Evolutionary conservation across 805 yeast species (phyloP), one percentile per base, ranked within the genome.

Genomic region (Yamadazyma insecticola): DNA sequence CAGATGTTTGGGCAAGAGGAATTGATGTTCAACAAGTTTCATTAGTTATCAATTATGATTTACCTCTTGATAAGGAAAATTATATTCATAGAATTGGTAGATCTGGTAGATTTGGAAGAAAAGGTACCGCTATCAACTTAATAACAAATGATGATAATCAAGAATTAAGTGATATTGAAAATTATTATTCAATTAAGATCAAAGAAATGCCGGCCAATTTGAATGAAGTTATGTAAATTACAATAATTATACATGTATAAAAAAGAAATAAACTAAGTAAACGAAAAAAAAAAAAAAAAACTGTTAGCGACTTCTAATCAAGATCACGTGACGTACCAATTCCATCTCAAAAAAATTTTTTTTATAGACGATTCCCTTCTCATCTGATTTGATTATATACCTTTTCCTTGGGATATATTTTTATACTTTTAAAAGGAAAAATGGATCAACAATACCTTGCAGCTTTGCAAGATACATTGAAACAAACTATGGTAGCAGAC

Each of bases 1-100:
- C 98, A 24, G 98, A 92, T 64, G 83, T 92, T 51, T 84, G 90
- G 81, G 98, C 98, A 30, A 76, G 98, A 65, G 98, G 98, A 56
- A 92, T 90, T 45, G 98, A 90, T 64, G 97, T 90, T 39, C 98
- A 90, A 70, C 97, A 90, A 58, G 96, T 90, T 29, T 89, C 97
- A 9, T 67, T 90, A 46, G 98, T 90, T 39, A 86, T 90, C 53
- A 90, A 90, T 74, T 90, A 85, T 67, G 98, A 90, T 63, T 68
- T 90, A 59, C 97, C 98, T 35, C 61, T 76, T 43, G 88, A 92
- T 73, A 79, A 81, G 57, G 97, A 90, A 63, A 90, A 90, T 74
- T 90, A 90, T 63, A 81, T 90, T 54, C 98, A 90, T 71, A 78
- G 98, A 66, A 90, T 90, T 47, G 98, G 98, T 61, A 81, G 98